Conservation (phyloP, 176 grass and related monocot species). For the Zea luxurians region DNA sequence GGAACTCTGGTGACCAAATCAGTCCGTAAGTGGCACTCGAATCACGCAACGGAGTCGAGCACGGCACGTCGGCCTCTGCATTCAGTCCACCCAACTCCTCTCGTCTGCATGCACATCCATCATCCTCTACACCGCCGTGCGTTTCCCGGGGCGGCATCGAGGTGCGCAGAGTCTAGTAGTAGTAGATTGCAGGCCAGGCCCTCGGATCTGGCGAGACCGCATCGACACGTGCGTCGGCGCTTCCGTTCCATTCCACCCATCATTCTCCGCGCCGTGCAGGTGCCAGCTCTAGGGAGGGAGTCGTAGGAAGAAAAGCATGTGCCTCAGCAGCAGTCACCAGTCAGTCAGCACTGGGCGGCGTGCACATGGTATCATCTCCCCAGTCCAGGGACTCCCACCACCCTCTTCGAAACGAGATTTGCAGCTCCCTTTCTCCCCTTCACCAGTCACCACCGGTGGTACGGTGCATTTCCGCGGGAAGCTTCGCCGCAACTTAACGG, state of each 20-base stretch:
- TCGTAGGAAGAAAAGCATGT: background rate
- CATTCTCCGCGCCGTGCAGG: conserved; percentile 18
- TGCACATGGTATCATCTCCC: background rate
- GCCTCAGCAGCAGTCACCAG: conserved; percentile 10
- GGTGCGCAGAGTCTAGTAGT: background rate
- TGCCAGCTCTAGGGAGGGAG: background rate
- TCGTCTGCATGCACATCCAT: background rate
- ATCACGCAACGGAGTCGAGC: too few relatives aligned
- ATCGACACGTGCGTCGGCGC: conserved; percentile 32
- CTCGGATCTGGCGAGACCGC: conserved; percentile 28
- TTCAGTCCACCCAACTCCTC: background rate
- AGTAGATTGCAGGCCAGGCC: background rate
- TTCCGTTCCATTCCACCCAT: background rate
- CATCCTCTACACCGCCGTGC: background rate
- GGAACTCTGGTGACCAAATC: too few relatives aligned
- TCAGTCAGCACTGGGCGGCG: background rate
- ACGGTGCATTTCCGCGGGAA: too few relatives aligned
- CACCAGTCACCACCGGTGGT: too few relatives aligned
- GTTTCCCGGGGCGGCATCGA: background rate
- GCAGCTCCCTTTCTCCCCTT: too few relatives aligned
- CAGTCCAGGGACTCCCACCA: too few relatives aligned
- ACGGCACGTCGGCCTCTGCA: too few relatives aligned
- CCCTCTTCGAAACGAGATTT: too few relatives aligned
- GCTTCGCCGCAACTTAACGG: too few relatives aligned
- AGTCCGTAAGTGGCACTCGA: too few relatives aligned